Conservation (phyloP, 1,139 yeast genomes). For the Zhuliangozyma blackwelliae region DNA sequence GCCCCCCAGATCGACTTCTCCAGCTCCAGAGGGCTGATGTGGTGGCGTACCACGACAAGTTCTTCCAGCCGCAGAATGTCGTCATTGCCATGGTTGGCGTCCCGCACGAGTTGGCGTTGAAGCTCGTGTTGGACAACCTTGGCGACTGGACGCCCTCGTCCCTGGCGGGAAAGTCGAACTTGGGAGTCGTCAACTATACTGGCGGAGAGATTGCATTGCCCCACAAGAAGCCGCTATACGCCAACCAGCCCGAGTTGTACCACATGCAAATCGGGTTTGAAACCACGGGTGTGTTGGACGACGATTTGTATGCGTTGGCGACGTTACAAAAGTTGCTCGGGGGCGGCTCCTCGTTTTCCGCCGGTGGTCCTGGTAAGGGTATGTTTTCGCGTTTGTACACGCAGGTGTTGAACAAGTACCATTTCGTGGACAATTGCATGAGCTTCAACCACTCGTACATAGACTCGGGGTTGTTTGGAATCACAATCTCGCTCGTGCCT, state of each 20-base stretch:
- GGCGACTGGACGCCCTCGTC: constrained; percentile 52
- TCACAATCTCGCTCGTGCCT: constrained; percentile 79
- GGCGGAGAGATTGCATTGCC: constrained; percentile 80
- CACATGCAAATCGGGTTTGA: constrained; percentile 88
- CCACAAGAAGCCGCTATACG: constrained; percentile 60
- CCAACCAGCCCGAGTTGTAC: constrained; percentile 75
- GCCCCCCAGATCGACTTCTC: constrained; percentile 68
- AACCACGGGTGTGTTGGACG: constrained; percentile 78
- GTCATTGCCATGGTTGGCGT: constrained; percentile 91
- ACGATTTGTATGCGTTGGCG: constrained; percentile 88
- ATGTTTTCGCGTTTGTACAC: constrained; percentile 95
- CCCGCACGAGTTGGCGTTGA: constrained; percentile 64
- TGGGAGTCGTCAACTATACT: constrained; percentile 56
- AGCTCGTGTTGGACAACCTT: constrained; percentile 57
- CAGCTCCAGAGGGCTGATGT: constrained; percentile 51
- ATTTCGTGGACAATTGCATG: constrained; percentile 84
- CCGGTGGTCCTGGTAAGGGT: constrained; percentile 99
- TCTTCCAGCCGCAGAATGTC: constrained; percentile 76
- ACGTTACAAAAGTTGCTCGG: constrained; percentile 90
- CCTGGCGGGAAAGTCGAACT: constrained; percentile 22
- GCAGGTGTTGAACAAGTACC: constrained; percentile 84
- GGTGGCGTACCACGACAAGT: constrained; percentile 56
- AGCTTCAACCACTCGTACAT: constrained; percentile 88
- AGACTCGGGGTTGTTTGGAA: constrained; percentile 89
- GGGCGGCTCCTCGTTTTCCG: constrained; percentile 96